These are phyloP conservation scores for Boletus holoroseus DNA, from an alignment of 1,284 basidiomycete genomes.

Conservation along the genomic window DNA sequence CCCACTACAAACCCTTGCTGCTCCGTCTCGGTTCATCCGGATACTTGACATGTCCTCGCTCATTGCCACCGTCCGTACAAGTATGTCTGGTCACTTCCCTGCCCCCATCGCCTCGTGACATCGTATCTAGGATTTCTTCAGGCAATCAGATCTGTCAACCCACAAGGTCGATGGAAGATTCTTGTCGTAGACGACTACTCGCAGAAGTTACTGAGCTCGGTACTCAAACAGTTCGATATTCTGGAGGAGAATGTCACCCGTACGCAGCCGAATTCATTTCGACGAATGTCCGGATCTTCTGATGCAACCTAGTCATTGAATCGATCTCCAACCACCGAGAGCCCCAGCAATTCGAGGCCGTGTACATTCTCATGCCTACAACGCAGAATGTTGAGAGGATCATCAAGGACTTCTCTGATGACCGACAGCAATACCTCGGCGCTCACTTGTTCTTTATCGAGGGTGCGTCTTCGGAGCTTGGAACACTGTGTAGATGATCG, in stretches of 20 bases:
- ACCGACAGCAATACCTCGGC: constrained; percentile 71
- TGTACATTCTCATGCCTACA: constrained; percentile 94
- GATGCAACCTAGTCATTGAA: constrained; percentile 59
- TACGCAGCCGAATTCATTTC: constrained; percentile 45
- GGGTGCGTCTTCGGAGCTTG: constrained; percentile 42
- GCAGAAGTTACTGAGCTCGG: constrained; percentile 77
- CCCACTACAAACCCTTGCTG: neutral
- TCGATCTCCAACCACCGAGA: constrained; percentile 69
- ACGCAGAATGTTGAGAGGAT: constrained; percentile 90
- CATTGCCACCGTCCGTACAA: constrained; percentile 47
- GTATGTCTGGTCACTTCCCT: constrained; percentile 34
- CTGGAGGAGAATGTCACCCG: constrained; percentile 91
- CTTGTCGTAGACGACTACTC: constrained; percentile 93
- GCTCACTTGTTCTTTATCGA: constrained; percentile 96
- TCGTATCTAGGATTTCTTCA: constrained; percentile 63
- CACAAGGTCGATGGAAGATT: constrained; percentile 88
- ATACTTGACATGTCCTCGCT: constrained; percentile 47
- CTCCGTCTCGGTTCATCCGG: constrained; percentile 7
- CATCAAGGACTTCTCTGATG: constrained; percentile 75
- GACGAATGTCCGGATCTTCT: constrained; percentile 3
- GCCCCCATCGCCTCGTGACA: constrained; percentile 4
- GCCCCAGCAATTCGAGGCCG: constrained; percentile 79
- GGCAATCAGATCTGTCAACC: constrained; percentile 75
- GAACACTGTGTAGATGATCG: constrained; percentile 2
- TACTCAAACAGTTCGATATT: constrained; percentile 91